Evolutionary conservation across 2,329 filamentous ascomycete species (phyloP), one percentile per base, ranked within the genome.

Genomic region (Colletotrichum eleusines): DNA sequence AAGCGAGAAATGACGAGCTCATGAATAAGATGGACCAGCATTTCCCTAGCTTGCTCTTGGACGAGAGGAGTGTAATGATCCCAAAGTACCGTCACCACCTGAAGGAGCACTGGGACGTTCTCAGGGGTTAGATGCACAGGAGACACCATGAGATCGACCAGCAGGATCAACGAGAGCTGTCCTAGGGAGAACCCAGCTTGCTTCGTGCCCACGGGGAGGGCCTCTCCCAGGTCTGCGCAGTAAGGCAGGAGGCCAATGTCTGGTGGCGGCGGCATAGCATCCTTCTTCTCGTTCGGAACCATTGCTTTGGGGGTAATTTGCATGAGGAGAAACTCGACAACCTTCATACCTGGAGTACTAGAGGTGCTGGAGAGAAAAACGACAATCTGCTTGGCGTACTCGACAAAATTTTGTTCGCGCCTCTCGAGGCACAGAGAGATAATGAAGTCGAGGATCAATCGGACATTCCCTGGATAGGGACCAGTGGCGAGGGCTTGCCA

Each of bases 401-500:
- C 94, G 66, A 99, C 95, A 80, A 98, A 99, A 76, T 98, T 98
- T 77, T 99, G 96, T 79, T 99, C 97, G 59, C 95, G 91, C 40
- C 95, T 91, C 76, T 99, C 96, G 14, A 99, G 84, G 75, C 96
- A 99, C 5, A 98, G 87, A 35, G 91, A 91, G 81, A 99, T 98
- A 80, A 99, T 96, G 78, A 99, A 99, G 79, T 98, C 95, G 1
- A 99, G 87, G 16, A 98, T 93, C 42, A 99, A 85, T 66, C 97
- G 94, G 14, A 99, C 96, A 76, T 99, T 99, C 26, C 95, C 95
- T 11, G 91, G 93, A 79, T 98, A 92, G 0, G 95, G 95, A 0
- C 96, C 95, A 0, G 95, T 97, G 0, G 95, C 95, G 55, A 99
- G 86, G 4, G 96, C 96, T 81, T 98, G 95, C 96, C 96, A 99